Evolutionary conservation across 2,329 filamentous ascomycete genomes (phyloP).

Genomic region (Mollisiaceae sp.): DNA sequence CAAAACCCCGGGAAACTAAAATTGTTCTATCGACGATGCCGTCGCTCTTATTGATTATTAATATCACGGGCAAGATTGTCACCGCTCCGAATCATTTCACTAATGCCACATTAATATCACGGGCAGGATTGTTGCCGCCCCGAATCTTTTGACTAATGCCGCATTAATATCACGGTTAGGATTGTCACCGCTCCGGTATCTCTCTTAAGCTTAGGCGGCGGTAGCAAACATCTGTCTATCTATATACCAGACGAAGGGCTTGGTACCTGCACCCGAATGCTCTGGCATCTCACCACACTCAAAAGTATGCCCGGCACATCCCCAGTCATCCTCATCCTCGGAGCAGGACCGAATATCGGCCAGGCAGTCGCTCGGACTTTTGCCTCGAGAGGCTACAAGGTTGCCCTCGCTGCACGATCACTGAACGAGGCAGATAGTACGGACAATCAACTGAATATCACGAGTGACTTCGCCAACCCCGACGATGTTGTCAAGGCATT

Average conservation of each 20-base stretch:
- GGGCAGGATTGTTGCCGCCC: background rate
- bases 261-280: background rate
- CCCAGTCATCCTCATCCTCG: conserved; percentile 47
- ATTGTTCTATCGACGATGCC: no score
- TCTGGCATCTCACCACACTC: background rate
- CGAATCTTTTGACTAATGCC: background rate
- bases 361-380: conserved; percentile 45
- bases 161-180: no score
- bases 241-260: background rate
- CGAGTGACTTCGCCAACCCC: conserved; percentile 57
- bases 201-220: no score
- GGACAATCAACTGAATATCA: conserved; percentile 44
- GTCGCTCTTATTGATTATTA: no score
- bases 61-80: background rate
- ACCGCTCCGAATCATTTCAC: background rate
- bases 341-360: conserved; percentile 48
- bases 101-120: no score
- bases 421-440: conserved; percentile 39
- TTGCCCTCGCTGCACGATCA: conserved; percentile 46
- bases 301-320: conserved; percentile 9
- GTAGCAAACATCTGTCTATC: background rate
- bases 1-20: no score
- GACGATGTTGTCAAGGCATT: conserved; percentile 49
- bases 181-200: no score
- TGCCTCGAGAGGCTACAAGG: conserved; percentile 48